Evolutionary conservation across 495 filamentous ascomycete genomes (phyloP), one percentile per base, ranked within the genome.

Genomic region (Articulospora tetracladia): DNA sequence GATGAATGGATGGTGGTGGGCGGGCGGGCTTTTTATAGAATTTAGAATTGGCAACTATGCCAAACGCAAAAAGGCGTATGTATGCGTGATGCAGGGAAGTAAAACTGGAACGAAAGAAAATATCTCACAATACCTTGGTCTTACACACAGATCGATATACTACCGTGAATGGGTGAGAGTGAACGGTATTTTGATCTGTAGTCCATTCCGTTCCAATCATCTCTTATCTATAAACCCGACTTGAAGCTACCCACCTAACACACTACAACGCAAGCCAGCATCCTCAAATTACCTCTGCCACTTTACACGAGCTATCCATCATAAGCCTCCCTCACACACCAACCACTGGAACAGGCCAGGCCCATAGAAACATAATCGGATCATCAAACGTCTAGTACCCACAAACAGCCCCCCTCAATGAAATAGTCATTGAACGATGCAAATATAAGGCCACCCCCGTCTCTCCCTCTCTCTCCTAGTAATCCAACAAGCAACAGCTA

Each of bases 181-280:
- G n/a, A n/a, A n/a, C n/a, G n/a, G n/a, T n/a, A n/a, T n/a, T n/a
- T 55, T 64, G 44, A 64, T 65, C 24, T 60, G 48, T 49, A 58
- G 39, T 58, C 46, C 57, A 49, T 57, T 28, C 39, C 39, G n/a
- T 48, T 8, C n/a, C 17, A 50, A 25, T 50, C 47, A 1, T 53
- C 32, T 30, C 44, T 36, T 58, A 53, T 55, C 27, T 53, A 54
- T 48, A 24, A 61, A 61, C 49, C 30, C 54, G 53, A 46, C 52
- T 41, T 13, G 27, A 47, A 53, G 20, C 23, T 41, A 15, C 39
- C 17, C 8, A 44, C 30, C n/a, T 41, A 4, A 17, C 15, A 25
- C 32, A 6, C 32, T 13, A 25, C 46, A 53, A 30, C 28, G 34
- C 50, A 20, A 50, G 39, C 53, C 57, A 63, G 19, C 22, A 0